Base-by-base conservation (phyloP, 768 basidiomycete genomes). In the Phanerodontia chrysosporium region DNA sequence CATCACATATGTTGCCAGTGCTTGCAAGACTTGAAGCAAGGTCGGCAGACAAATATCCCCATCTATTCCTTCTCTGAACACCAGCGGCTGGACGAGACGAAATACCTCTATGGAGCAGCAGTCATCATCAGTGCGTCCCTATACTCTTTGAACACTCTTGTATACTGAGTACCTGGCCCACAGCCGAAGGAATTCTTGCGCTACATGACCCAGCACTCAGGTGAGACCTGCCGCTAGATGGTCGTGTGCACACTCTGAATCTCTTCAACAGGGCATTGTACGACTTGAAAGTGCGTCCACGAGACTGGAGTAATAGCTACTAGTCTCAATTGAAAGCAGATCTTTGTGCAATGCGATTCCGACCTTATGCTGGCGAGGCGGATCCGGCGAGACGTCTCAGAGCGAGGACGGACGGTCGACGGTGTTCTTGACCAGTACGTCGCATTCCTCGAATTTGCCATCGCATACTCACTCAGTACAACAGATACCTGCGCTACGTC, bases 301-400 rank as follows among this genome's bases (percentile, higher is more conserved):
- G 14, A 35, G 32, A 14, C 32, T 35, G 32, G 32, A 7, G 6
- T 45, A 51, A 36, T n/a, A 5, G 35, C 36, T 9, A 32, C 39
- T 53, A 10, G 25, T 39, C 16, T 36, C 30, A 24, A 8, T 22
- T 22, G 32, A 2, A 35, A 22, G 29, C 56, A 92, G 89, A 78
- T 95, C 3, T 95, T 92, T 62, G 93, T 95, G 7, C 92, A 96
- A 76, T 91, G 89, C 59, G 95, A 98, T 69, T 89, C 95, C 8
- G 97, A 99, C 71, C 76, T 98, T 22, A 99, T 99, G 97, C 86
- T 99, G 49, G 93, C 96, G 1, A 84, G 97, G 58, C 84, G 97
- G 39, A 89, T 99, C 55, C 79, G 83, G 62, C 80, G 97, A 56
- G 97, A 98, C 67, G 83, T 92, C 18, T 82, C 85, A 65, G 95